Conservation (phyloP, 257 asterid genomes). For the Lavandula angustifolia region DNA sequence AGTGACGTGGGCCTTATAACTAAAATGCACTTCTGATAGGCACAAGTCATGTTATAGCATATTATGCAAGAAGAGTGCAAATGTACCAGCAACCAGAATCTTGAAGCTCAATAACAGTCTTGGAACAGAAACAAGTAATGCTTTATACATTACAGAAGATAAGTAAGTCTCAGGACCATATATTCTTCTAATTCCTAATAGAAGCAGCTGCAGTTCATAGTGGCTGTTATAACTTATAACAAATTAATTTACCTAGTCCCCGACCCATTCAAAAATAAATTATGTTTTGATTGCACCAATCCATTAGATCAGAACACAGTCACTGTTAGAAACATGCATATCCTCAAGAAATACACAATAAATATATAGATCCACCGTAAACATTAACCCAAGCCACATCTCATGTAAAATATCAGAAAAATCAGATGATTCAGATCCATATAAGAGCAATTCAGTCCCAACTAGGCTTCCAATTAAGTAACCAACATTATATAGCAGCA, state of each 20-base stretch:
- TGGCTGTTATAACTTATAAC: no score
- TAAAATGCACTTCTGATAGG: no score
- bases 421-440: slow-evolving; percentile 40
- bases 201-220: neutral
- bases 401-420: slow-evolving; percentile 2
- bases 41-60: no score
- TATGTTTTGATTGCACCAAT: slow-evolving; percentile 1
- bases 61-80: no score
- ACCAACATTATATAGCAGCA: neutral
- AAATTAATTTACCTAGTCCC: no score
- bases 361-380: slow-evolving; percentile 30
- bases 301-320: neutral
- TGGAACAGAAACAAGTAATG: neutral
- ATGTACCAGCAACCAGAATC: no score
- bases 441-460: slow-evolving; percentile 10
- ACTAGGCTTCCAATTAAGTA: neutral
- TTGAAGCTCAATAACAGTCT: no score
- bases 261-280: no score
- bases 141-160: neutral
- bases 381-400: neutral
- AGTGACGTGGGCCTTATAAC: no score
- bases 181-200: neutral
- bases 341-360: slow-evolving; percentile 16
- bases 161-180: neutral
- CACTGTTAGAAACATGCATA: slow-evolving; percentile 27